Evolutionary conservation across 805 yeast genomes (phyloP), one percentile per base, ranked within the genome.

Genomic region (Ogataea naganishii): DNA sequence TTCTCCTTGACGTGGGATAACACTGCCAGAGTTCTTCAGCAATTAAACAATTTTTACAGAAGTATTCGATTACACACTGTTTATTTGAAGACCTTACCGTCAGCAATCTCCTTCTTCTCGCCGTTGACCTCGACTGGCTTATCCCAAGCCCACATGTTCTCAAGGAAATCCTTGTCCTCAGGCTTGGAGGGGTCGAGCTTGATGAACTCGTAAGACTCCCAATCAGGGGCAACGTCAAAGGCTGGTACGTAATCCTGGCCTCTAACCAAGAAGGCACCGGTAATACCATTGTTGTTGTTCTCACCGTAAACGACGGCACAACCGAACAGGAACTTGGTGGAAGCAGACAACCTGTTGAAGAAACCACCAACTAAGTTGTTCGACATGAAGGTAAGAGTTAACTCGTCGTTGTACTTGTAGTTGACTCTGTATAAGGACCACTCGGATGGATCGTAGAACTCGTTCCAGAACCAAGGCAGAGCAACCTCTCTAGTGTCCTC

Each of bases 61-160:
- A n/a, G n/a, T n/a, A n/a, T n/a, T n/a, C n/a, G n/a, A n/a, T n/a
- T n/a, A n/a, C n/a, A n/a, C n/a, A n/a, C 27, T 31, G 46, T 43
- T 66, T 79, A 88, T 76, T 89, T 89, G 69, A 86, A 79, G 47
- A 89, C 96, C 75, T 89, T 88, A 69, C 98, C 98, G 62, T 89
- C 98, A 44, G 80, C 95, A 51, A 89, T 81, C 69, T 83, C 95
- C 58, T 69, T 79, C 57, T 67, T 56, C 66, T 74, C 80, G 57
- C 95, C 96, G 57, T 79, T 65, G 56, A 80, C 69, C 34, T 60
- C 60, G 46, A 86, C 75, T 46, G 97, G 97, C 70, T 85, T 75
- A 62, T 89, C 98, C 97, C 97, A 89, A 48, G 96, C 94, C 80
- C 94, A 84, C 79, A 86, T 70, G 75, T 86, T 83, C 64, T 82